Percentiles rank a stretch among this genome's conserved stretches.
Conservation (phyloP, 352 stramenopile species). For the Pythium myriotylum region DNA sequence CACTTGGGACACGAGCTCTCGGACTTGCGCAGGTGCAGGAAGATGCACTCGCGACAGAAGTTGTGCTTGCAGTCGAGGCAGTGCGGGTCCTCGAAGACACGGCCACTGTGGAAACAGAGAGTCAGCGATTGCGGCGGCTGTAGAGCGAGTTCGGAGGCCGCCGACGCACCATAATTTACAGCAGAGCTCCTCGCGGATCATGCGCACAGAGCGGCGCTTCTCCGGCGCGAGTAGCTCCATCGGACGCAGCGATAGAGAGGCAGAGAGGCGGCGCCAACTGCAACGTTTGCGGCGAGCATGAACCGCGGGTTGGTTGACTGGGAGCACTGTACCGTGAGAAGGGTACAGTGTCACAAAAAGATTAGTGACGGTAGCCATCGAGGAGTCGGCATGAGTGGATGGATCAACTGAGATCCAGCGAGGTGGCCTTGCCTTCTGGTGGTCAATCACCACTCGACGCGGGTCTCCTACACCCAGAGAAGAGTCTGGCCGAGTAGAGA, state of each 20-base stretch:
- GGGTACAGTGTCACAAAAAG: conserved; percentile 10
- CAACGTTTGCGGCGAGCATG: conserved; percentile 18
- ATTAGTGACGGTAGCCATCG: conserved; percentile 22
- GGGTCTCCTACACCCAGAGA: too few relatives aligned
- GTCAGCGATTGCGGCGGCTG: background rate
- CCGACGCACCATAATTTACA: conserved; percentile 72
- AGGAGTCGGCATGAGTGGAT: background rate
- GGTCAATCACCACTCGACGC: too few relatives aligned
- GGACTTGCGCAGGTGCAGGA: conserved; percentile 57
- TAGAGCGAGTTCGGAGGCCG: background rate
- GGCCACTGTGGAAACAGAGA: conserved; percentile 34
- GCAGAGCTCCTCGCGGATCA: conserved; percentile 81
- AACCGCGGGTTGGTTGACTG: conserved; percentile 3
- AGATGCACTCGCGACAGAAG: conserved; percentile 80
- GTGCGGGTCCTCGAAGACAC: conserved; percentile 83
- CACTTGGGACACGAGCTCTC: conserved; percentile 71
- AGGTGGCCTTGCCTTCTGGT: too few relatives aligned
- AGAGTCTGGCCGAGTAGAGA: too few relatives aligned
- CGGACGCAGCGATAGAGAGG: background rate
- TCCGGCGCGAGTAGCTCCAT: conserved; percentile 68
- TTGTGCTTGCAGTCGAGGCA: conserved; percentile 90
- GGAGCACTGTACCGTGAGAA: conserved; percentile 12
- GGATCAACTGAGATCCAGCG: too few relatives aligned
- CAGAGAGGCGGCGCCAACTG: conserved; percentile 10
- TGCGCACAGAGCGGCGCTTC: conserved; percentile 56